phyloP scores from a whole-genome alignment of 768 basidiomycete species.

The Lactarius vividus region DNA sequence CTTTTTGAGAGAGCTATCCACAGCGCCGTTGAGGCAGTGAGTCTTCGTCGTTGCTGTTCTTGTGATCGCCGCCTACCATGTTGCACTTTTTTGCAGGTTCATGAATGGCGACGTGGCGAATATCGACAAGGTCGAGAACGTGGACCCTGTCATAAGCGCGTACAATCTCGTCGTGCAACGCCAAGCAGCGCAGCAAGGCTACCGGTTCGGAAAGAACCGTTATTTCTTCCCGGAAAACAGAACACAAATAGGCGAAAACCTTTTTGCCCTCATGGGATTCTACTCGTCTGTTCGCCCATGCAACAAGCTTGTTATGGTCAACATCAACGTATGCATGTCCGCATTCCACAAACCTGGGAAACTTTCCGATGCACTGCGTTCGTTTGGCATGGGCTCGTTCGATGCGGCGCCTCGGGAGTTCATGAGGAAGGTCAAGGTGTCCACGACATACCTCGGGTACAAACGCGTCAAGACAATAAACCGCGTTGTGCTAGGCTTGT shows the following conservation, averaged over 20 bases:
- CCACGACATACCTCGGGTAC: slow-evolving; percentile 47
- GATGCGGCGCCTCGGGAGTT: slow-evolving; percentile 50
- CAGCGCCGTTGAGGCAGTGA: slow-evolving; percentile 36
- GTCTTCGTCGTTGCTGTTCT: slow-evolving; percentile 21
- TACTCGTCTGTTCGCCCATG: slow-evolving; percentile 51
- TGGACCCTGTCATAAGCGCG: slow-evolving; percentile 57
- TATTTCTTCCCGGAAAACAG: slow-evolving; percentile 53
- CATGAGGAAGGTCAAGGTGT: slow-evolving; percentile 55
- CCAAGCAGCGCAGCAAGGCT: slow-evolving; percentile 51
- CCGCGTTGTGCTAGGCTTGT: slow-evolving; percentile 37
- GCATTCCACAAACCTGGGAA: slow-evolving; percentile 60
- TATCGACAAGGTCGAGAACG: slow-evolving; percentile 47
- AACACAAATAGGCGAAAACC: slow-evolving; percentile 36
- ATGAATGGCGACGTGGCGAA: slow-evolving; percentile 54
- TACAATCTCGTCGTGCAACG: slow-evolving; percentile 63
- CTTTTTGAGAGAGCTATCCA: slow-evolving; percentile 34
- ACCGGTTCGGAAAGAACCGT: slow-evolving; percentile 63
- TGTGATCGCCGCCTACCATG: neutral
- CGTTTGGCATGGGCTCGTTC: slow-evolving; percentile 43
- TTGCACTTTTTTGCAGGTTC: slow-evolving; percentile 41
- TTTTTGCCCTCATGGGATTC: slow-evolving; percentile 49
- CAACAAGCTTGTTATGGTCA: slow-evolving; percentile 50
- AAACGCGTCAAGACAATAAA: slow-evolving; percentile 28
- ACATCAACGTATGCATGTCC: slow-evolving; percentile 53
- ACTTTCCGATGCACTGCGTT: slow-evolving; percentile 54